phyloP scores from a whole-genome alignment of 2,329 filamentous ascomycete genomes.

The Aspergillus versicolor region DNA sequence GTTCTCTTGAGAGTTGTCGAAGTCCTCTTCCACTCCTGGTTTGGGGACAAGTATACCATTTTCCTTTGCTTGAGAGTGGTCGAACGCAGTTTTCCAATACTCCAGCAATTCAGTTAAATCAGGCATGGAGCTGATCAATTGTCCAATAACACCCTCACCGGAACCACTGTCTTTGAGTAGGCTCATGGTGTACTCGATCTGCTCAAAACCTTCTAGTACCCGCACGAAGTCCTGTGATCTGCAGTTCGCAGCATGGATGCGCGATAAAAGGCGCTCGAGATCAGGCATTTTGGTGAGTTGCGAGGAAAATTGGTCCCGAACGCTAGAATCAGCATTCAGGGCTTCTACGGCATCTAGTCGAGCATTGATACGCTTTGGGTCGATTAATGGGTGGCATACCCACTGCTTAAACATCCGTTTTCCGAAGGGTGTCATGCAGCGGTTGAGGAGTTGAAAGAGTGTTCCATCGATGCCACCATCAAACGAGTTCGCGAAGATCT shows the following conservation, averaged over 20 bases:
- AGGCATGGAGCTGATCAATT: constrained; percentile 82
- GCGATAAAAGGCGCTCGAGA: constrained; percentile 87
- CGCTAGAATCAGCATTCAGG: constrained; percentile 75
- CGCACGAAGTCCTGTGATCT: constrained; percentile 88
- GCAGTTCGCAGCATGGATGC: constrained; percentile 89
- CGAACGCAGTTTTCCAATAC: constrained; percentile 91
- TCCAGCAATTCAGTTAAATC: constrained; percentile 71
- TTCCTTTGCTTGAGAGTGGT: constrained; percentile 74
- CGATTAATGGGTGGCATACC: constrained; percentile 92
- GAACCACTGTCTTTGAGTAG: constrained; percentile 71
- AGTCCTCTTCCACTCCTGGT: constrained; percentile 84
- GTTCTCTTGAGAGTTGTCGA: constrained; percentile 75
- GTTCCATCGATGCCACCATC: constrained; percentile 85
- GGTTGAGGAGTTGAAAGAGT: constrained; percentile 84
- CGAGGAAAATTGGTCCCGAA: constrained; percentile 84
- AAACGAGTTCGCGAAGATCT: constrained; percentile 89
- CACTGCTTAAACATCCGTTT: constrained; percentile 95
- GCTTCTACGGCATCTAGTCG: constrained; percentile 91
- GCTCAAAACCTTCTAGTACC: constrained; percentile 93
- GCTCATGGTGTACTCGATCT: constrained; percentile 91
- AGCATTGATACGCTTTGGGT: constrained; percentile 85
- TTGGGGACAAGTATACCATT: constrained; percentile 82
- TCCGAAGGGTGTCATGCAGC: constrained; percentile 93
- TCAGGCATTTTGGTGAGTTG: constrained; percentile 92
- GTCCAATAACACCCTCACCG: constrained; percentile 80